Base-by-base conservation (phyloP, 352 stramenopile genomes). In the Detonula confervacea region DNA sequence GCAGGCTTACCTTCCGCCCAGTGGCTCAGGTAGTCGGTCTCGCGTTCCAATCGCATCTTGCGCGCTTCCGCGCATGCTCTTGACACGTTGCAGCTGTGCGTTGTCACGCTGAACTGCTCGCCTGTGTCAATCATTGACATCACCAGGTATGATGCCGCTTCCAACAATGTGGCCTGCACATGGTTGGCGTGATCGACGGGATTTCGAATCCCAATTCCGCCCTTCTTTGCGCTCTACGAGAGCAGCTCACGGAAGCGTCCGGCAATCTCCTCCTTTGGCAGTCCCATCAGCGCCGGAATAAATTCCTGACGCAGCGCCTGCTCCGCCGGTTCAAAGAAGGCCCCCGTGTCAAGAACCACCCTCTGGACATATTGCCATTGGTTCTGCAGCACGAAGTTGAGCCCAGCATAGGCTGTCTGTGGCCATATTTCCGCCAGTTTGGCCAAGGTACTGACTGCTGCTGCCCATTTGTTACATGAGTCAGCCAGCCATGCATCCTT, bases 281-380 rank as follows among this genome's bases (percentile, higher is more conserved):
- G n/a, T 12, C 42, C 66, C 0, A 83, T 46, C 9, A 73, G 20
- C 5, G 60, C 20, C 7, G 54, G 60, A 3, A 83, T 18, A 49
- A 80, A 80, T 14, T 42, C 12, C 1, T 51, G 44, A 2, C 49
- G 9, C 30, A 84, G 69, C n/a, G 39, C 70, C 20, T 18, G 33
- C 47, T 88, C 62, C 3, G 85, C 18, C 3, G 71, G 78, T 1
- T 35, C 46, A 29, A 81, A 61, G 11, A 57, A 51, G 16, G 30
- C 14, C 14, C 14, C 62, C 4, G 72, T 57, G 37, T 69, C 64
- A 20, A 61, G 37, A 14, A 60, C 37, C 0, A 77, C 56, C 20
- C 66, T 54, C 9, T 65, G 49, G 8, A 85, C 12, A 27, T 81
- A 83, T 18, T 76, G 66, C 75, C 81, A 85, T 55, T 88, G 62